phyloP scores from a whole-genome alignment of 2,329 filamentous ascomycete species.

The Byssochlamys sp. region DNA sequence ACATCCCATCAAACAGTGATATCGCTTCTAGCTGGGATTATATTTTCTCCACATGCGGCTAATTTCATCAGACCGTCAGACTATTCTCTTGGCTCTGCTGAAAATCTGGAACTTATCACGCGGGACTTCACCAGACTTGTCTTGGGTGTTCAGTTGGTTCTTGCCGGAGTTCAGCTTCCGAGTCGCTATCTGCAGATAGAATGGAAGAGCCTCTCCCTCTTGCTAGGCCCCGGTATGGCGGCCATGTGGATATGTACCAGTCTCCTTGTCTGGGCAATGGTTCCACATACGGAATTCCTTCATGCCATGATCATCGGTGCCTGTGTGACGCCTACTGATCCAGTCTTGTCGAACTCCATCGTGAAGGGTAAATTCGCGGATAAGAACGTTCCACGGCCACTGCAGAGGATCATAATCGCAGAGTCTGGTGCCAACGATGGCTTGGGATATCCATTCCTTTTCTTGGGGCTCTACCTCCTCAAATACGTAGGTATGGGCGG shows the following conservation, averaged over 20 bases:
- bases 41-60: constrained; percentile 67
- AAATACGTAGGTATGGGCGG: constrained; percentile 59
- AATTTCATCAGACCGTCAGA: constrained; percentile 67
- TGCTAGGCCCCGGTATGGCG: constrained; percentile 76
- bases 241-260: constrained; percentile 80
- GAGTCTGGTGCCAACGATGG: constrained; percentile 88
- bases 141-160: constrained; percentile 77
- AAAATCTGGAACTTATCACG: constrained; percentile 61
- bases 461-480: constrained; percentile 72
- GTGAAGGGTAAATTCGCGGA: constrained; percentile 91
- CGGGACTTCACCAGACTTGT: constrained; percentile 79
- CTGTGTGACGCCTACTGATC: constrained; percentile 87
- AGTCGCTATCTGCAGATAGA: constrained; percentile 68
- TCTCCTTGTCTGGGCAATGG: constrained; percentile 65
- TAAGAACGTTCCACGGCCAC: constrained; percentile 69
- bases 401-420: constrained; percentile 71
- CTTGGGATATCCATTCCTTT: constrained; percentile 78
- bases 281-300: constrained; percentile 62
- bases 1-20: constrained; percentile 52
- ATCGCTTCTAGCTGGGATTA: constrained; percentile 66
- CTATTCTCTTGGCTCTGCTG: constrained; percentile 53
- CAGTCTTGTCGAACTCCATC: constrained; percentile 76
- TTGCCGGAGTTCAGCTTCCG: constrained; percentile 80
- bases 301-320: constrained; percentile 72
- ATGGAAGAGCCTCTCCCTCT: constrained; percentile 64